Conservation (phyloP, 1,139 yeast species). For the Kodamaea alishanica region DNA sequence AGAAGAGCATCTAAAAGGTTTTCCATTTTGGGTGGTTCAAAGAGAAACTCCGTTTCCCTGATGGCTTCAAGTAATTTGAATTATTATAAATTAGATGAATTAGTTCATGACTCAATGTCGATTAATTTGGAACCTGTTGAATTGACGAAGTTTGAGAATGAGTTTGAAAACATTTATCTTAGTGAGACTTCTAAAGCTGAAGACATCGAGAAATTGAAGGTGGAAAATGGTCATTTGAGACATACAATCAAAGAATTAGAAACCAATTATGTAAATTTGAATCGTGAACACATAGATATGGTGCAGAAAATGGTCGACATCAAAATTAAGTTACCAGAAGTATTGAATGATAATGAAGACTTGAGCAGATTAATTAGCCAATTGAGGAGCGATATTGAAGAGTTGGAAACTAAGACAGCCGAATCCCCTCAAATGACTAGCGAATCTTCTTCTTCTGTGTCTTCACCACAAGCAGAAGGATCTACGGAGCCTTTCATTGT, state of each 20-base stretch:
- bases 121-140: conserved; percentile 70
- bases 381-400: conserved; percentile 50
- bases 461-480: conserved; percentile 2
- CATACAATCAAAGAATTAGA: conserved; percentile 75
- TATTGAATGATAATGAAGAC: conserved; percentile 73
- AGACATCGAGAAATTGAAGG: conserved; percentile 63
- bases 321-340: conserved; percentile 43
- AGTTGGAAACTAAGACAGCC: conserved; percentile 40
- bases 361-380: conserved; percentile 61
- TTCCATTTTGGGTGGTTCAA: conserved; percentile 19
- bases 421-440: conserved; percentile 11
- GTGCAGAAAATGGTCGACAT: conserved; percentile 43
- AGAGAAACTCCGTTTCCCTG: conserved; percentile 13
- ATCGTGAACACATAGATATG: conserved; percentile 63
- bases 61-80: conserved; percentile 11
- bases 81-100: conserved; percentile 61
- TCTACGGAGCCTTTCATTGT: conserved; percentile 6
- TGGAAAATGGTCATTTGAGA: conserved; percentile 68
- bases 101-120: conserved; percentile 76
- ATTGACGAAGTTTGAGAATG: conserved; percentile 64
- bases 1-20: conserved; percentile 18
- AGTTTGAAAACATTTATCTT: conserved; percentile 69
- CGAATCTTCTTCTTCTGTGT: conserved; percentile 11
- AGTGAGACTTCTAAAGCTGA: conserved; percentile 64
- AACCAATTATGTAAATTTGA: conserved; percentile 61